A percentile compares a stretch with the other conserved stretches of the same genome.
phyloP scores from a whole-genome alignment of 169 alveolate species.

The Perkinsus chesapeaki region DNA sequence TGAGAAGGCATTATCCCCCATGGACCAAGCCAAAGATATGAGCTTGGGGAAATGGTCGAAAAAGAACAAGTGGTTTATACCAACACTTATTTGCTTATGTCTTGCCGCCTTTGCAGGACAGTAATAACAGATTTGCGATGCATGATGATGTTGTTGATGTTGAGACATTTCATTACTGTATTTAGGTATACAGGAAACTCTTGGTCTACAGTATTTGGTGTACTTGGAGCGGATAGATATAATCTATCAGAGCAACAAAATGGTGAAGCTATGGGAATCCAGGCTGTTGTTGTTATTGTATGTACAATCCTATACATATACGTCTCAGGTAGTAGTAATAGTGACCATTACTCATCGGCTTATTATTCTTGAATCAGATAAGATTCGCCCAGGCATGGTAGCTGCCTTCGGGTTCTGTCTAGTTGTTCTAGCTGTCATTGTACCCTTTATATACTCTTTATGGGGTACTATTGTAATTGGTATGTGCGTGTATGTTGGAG shows the following conservation, averaged over 20 bases:
- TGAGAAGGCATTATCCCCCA: neutral
- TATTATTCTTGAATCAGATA: neutral
- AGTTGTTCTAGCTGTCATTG: neutral
- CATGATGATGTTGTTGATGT: neutral
- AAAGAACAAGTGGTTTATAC: neutral
- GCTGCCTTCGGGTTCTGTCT: neutral
- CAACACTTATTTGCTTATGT: neutral
- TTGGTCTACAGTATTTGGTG: neutral
- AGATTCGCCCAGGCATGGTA: neutral
- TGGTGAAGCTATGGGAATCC: neutral
- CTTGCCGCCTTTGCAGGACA: neutral
- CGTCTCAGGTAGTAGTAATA: neutral
- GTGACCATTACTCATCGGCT: neutral
- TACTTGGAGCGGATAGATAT: neutral
- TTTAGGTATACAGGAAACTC: neutral
- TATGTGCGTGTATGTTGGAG: neutral
- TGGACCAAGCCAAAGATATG: neutral
- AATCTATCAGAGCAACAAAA: neutral
- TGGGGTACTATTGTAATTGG: neutral
- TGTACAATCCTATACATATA: neutral
- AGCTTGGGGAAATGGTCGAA: neutral
- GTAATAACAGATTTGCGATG: neutral
- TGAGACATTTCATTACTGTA: neutral
- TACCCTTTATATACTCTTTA: neutral
- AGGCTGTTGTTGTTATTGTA: neutral